Evolutionary conservation across 352 stramenopile species (phyloP), one percentile per base, ranked within the genome.

Genomic region (Thalassiosira mediterranea): DNA sequence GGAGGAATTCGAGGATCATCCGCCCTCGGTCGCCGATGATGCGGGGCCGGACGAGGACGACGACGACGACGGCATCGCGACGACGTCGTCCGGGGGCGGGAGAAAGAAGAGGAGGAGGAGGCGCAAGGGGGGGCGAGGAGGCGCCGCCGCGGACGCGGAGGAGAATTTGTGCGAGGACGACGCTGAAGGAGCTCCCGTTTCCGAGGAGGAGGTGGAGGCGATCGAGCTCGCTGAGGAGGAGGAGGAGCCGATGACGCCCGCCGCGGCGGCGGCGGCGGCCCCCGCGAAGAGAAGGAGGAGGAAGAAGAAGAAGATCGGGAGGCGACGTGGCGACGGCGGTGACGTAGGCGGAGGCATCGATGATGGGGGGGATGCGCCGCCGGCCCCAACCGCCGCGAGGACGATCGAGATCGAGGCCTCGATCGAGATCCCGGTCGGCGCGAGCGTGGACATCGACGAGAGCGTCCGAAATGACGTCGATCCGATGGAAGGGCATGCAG

Each of bases 331-430:
- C 10, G 2, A 8, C 28, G 23, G 17, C 11, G 44, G 3, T 31
- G 47, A 54, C 32, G 19, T 31, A 34, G 0, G 8, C 15, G 37
- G n/a, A n/a, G n/a, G n/a, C 37, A 44, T 44, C 17, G 32, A 54
- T n/a, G n/a, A 29, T 10, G 47, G 32, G 47, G 17, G 32, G 32
- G 47, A 54, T 34, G 19, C 13, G 19, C 0, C n/a, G 15, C 19
- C 17, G 32, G 47, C n/a, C 0, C 21, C 1, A 19, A 31, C 32
- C 17, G 47, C 28, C 32, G 19, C 47, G 19, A 26, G 17, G 25
- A 40, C 53, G 32, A 54, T 54, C 1, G 17, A 31, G 28, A 66
- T 66, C 40, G 23, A 66, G 48, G 57, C 38, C 3, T 66, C 57
- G 21, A 8, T 66, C 19, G 57, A 54, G 13, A 66, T 66, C 29